A percentile compares a stretch with the other conserved stretches of the same genome.
These are phyloP conservation scores for Candida odintsovae DNA, from an alignment of 805 yeast genomes.

Conservation along the genomic window DNA sequence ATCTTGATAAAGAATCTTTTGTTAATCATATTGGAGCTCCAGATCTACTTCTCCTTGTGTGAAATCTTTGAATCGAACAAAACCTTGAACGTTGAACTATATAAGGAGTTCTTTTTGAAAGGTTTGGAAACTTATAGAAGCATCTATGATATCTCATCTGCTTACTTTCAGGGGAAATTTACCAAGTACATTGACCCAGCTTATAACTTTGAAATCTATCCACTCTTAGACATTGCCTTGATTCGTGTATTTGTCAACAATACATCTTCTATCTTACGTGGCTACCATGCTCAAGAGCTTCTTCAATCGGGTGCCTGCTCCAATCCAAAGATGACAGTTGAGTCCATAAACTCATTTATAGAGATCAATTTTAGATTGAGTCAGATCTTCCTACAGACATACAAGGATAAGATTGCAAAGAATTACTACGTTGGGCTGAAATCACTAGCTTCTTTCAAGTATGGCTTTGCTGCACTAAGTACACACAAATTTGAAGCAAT, in stretches of 20 bases:
- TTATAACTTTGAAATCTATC: conserved; percentile 10
- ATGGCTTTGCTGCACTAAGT: conserved; percentile 4
- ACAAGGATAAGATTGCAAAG: conserved; percentile 9
- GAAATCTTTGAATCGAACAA: conserved; percentile 12
- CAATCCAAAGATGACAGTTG: neutral
- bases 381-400: conserved; percentile 4
- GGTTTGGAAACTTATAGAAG: neutral
- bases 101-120: conserved; percentile 7
- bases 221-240: conserved; percentile 7
- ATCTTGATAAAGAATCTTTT: conserved; percentile 5
- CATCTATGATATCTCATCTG: conserved; percentile 7
- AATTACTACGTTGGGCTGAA: conserved; percentile 13
- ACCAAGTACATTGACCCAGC: conserved; percentile 2
- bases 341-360: conserved; percentile 5
- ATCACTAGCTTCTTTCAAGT: conserved; percentile 5
- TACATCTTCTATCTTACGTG: conserved; percentile 6
- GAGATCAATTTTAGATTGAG: neutral
- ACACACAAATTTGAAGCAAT: conserved; percentile 12
- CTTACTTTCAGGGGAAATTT: conserved; percentile 9
- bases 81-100: conserved; percentile 5
- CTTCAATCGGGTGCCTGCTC: conserved; percentile 2
- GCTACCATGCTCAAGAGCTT: conserved; percentile 15
- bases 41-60: conserved; percentile 8
- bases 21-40: conserved; percentile 8
- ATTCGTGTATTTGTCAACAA: conserved; percentile 1